phyloP scores from a whole-genome alignment of 768 basidiomycete genomes.

The Lyophyllum atratum region DNA sequence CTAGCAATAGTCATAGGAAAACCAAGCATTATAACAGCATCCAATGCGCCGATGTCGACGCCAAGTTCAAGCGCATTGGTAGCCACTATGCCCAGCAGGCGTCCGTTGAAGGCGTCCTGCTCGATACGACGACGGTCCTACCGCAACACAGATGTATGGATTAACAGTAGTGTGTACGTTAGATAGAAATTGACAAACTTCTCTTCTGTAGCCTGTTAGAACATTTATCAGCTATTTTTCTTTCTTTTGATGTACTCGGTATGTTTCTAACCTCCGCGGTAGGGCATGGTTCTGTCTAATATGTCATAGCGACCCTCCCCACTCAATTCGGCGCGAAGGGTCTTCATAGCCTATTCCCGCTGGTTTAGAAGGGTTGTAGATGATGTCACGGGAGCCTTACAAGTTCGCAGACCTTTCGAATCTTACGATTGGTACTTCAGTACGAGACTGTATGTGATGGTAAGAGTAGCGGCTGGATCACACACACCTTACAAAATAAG shows the following conservation, averaged over 20 bases:
- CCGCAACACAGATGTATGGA: background rate
- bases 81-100: constrained; percentile 82
- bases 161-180: background rate
- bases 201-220: constrained; percentile 65
- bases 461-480: background rate
- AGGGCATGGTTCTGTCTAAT: constrained; percentile 73
- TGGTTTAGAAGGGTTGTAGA: constrained; percentile 13
- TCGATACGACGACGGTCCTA: constrained; percentile 86
- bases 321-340: constrained; percentile 67
- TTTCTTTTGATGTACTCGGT: background rate
- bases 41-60: constrained; percentile 87
- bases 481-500: constrained; percentile 79
- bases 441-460: background rate
- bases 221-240: background rate
- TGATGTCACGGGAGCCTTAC: constrained; percentile 36
- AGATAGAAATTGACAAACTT: constrained; percentile 40
- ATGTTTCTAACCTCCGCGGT: constrained; percentile 68
- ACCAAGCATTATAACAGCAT: constrained; percentile 87
- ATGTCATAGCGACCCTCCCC: constrained; percentile 78
- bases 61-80: constrained; percentile 92
- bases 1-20: constrained; percentile 82
- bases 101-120: constrained; percentile 82
- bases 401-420: constrained; percentile 80
- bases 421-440: constrained; percentile 40
- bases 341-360: constrained; percentile 71